These are phyloP conservation scores for Saccharomyces paradoxus DNA, from an alignment of 805 yeast species.

Conservation along the genomic window DNA sequence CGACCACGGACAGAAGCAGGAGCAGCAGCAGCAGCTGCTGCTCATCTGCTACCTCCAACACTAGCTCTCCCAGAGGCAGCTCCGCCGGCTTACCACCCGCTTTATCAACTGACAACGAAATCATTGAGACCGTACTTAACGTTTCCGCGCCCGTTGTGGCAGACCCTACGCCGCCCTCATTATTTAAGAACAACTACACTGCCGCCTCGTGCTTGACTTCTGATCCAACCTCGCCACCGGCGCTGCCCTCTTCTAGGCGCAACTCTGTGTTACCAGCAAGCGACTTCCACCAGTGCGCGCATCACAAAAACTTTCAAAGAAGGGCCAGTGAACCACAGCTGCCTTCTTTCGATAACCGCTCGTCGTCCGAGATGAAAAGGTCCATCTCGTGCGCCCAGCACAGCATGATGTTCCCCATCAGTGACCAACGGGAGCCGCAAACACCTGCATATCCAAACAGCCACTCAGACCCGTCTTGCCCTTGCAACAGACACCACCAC, in stretches of 20 bases:
- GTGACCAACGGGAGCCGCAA: neutral
- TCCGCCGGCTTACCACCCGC: neutral
- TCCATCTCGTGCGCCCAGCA: conserved; percentile 3
- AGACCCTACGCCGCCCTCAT: neutral
- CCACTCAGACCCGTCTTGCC: conserved; percentile 4
- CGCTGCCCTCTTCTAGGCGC: neutral
- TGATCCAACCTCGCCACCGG: conserved; percentile 1
- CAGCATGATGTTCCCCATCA: neutral
- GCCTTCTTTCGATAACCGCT: neutral
- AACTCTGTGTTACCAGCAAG: conserved; percentile 1
- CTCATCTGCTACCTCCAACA: neutral
- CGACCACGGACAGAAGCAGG: neutral
- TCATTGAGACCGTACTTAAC: neutral
- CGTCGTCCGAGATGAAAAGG: neutral
- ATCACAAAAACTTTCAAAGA: conserved; percentile 3
- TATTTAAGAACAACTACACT: neutral
- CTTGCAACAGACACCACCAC: conserved; percentile 29
- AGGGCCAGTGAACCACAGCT: conserved; percentile 8
- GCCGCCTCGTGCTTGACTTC: neutral
- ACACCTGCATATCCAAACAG: neutral
- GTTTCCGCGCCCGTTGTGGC: neutral
- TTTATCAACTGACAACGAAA: neutral
- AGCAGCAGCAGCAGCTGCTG: neutral
- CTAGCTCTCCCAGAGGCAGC: neutral
- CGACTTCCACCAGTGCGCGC: conserved; percentile 8